Evolutionary conservation across 805 yeast genomes (phyloP), one percentile per base, ranked within the genome.

Genomic region (Torulaspora indica): DNA sequence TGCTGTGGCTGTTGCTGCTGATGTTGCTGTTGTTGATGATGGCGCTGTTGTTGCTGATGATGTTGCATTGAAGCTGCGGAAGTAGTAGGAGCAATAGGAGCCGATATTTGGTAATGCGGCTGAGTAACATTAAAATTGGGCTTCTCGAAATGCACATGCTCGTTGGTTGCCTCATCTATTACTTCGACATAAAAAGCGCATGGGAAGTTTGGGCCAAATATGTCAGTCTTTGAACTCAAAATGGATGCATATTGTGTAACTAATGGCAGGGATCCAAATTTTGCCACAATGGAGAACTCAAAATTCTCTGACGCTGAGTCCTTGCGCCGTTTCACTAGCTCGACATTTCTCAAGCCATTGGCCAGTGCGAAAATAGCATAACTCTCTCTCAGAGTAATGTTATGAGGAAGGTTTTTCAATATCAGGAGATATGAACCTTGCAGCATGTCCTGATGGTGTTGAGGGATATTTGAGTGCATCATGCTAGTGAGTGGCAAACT

Each of bases 331-430:
- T 72, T 74, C 20, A 66, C 56, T 30, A 78, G 52, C 43, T 78
- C 83, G 32, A 79, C 66, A 45, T 66, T 71, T 28, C 73, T 51
- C 37, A 81, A 82, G 53, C 82, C 87, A 49, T 71, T 66, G n/a
- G 86, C 85, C 43, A 85, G 66, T 5, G 91, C 75, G 59, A 85
- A 85, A 6, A 85, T 72, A 12, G 82, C 70, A 38, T 75, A 70
- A 2, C 85, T 81, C 61, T 85, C 95, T 60, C 93, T 74, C 28
- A 72, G 52, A 2, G 85, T 63, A 23, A 84, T 68, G 63, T 85
- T 88, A 3, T 64, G 53, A 7, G 95, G 93, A 9, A 82, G 57
- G 56, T 81, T 82, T 52, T 70, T 69, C 40, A 84, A 57, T 48
- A 68, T 71, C 35, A 79, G 52, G 59, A 54, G 31, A 35, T 52